phyloP scores from a whole-genome alignment of 148 eudicot species.

The Nepenthes mirabilis region DNA sequence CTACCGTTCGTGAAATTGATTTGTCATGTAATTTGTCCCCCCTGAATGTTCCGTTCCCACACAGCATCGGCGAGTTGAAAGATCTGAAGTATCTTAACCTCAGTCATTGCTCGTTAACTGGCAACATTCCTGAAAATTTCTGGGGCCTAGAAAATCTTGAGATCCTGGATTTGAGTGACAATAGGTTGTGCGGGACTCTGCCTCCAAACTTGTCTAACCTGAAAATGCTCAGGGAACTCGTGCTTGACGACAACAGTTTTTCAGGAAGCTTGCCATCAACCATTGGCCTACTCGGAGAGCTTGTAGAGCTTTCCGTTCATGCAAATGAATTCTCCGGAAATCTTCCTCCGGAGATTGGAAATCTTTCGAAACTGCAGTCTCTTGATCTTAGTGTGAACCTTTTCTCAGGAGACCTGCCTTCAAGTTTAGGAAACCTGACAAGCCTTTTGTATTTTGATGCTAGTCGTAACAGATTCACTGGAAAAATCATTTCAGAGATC shows the following conservation, averaged over 20 bases:
- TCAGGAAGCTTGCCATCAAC: constrained; percentile 61
- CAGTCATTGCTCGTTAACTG: constrained; percentile 60
- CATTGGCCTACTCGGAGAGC: constrained; percentile 48
- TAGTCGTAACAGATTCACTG: constrained; percentile 43
- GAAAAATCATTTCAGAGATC: constrained; percentile 42
- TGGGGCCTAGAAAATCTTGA: constrained; percentile 54
- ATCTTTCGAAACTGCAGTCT: constrained; percentile 42
- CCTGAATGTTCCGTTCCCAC: constrained; percentile 50
- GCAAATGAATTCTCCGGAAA: constrained; percentile 51
- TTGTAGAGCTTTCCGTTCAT: constrained; percentile 54
- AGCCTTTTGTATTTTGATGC: constrained; percentile 48
- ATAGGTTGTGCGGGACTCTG: constrained; percentile 39
- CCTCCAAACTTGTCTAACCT: constrained; percentile 36
- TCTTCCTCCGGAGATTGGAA: constrained; percentile 69
- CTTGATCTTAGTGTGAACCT: constrained; percentile 57
- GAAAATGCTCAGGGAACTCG: constrained; percentile 34
- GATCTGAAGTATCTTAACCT: constrained; percentile 53
- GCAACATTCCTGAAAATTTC: constrained; percentile 32
- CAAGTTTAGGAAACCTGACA: constrained; percentile 41
- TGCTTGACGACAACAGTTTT: constrained; percentile 61
- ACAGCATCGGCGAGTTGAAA: constrained; percentile 30
- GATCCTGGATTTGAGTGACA: constrained; percentile 58
- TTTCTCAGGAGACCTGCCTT: constrained; percentile 66
- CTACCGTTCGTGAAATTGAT: constrained; percentile 28
- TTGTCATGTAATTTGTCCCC: constrained; percentile 35